phyloP scores from a whole-genome alignment of 352 stramenopile genomes.

The Pythium biforme region DNA sequence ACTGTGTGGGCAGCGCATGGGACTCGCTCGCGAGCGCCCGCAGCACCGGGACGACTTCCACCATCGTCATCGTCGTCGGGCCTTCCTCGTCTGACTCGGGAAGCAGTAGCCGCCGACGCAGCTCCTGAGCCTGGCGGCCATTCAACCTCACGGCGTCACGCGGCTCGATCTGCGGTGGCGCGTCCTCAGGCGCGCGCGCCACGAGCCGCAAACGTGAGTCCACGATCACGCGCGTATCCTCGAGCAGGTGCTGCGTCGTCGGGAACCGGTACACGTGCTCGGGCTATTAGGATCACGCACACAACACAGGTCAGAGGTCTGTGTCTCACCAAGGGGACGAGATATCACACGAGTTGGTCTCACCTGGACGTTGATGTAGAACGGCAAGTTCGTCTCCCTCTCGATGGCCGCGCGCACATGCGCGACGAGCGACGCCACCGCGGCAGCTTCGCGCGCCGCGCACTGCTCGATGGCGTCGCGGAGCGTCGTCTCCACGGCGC shows the following conservation, averaged over 20 bases:
- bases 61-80: conserved; percentile 13
- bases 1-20: conserved; percentile 41
- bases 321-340: too few relatives aligned
- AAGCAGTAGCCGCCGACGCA: conserved; percentile 18
- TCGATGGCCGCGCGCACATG: conserved; percentile 57
- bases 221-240: conserved; percentile 55
- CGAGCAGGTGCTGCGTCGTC: conserved; percentile 43
- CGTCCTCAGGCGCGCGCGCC: conserved; percentile 26
- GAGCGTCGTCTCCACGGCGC: conserved; percentile 50
- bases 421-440: conserved; percentile 44
- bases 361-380: conserved; percentile 59
- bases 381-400: conserved; percentile 54
- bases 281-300: conserved; percentile 38
- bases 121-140: conserved; percentile 31
- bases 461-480: conserved; percentile 39
- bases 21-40: conserved; percentile 30
- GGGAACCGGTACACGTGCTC: conserved; percentile 55
- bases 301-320: conserved; percentile 4
- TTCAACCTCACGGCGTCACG: conserved; percentile 48
- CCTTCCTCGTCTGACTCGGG: background rate
- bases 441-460: conserved; percentile 43
- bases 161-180: conserved; percentile 44
- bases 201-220: conserved; percentile 41
- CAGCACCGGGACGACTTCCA: conserved; percentile 39
- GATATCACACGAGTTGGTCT: background rate